Evolutionary conservation across 441 rosid genomes (phyloP).

Genomic region (Gossypium gossypioides): DNA sequence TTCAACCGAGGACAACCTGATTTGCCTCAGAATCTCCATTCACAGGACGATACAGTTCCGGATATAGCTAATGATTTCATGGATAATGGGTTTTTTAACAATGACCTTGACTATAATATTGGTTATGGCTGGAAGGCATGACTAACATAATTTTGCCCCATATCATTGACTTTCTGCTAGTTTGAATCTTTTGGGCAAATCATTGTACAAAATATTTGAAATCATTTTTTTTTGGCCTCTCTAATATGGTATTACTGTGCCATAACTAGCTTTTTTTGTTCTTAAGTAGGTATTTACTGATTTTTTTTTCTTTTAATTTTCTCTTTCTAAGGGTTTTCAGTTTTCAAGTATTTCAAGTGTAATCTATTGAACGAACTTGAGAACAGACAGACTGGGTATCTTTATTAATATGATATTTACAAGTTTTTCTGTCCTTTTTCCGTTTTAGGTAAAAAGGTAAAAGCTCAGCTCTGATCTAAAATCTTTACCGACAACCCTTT

Average conservation of each 20-base stretch:
- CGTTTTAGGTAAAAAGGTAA: no score
- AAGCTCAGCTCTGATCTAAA: no score
- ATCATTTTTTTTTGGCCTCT: conserved; percentile 18
- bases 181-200: conserved; percentile 17
- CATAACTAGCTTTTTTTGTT: conserved; percentile 20
- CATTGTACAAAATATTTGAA: conserved; percentile 43
- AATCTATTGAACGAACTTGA: conserved; percentile 32
- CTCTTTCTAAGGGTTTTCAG: not conserved
- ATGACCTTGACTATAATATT: conserved; percentile 46
- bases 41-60: conserved; percentile 47
- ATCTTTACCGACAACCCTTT: no score
- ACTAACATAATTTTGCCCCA: conserved; percentile 29
- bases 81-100: conserved; percentile 56
- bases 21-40: conserved; percentile 42
- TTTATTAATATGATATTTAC: conserved; percentile 18
- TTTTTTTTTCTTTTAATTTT: not conserved
- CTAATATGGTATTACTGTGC: conserved; percentile 37
- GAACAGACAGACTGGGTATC: conserved; percentile 20
- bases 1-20: conserved; percentile 44
- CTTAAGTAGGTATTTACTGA: conserved; percentile 20
- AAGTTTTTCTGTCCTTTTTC: not conserved
- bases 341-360: conserved; percentile 45
- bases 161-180: conserved; percentile 9
- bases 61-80: conserved; percentile 62
- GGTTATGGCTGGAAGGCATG: conserved; percentile 66